A percentile compares a stretch with the other conserved stretches of the same genome.
Evolutionary conservation across 2,329 filamentous ascomycete genomes (phyloP).

Genomic region (Tetracladium maxilliforme): DNA sequence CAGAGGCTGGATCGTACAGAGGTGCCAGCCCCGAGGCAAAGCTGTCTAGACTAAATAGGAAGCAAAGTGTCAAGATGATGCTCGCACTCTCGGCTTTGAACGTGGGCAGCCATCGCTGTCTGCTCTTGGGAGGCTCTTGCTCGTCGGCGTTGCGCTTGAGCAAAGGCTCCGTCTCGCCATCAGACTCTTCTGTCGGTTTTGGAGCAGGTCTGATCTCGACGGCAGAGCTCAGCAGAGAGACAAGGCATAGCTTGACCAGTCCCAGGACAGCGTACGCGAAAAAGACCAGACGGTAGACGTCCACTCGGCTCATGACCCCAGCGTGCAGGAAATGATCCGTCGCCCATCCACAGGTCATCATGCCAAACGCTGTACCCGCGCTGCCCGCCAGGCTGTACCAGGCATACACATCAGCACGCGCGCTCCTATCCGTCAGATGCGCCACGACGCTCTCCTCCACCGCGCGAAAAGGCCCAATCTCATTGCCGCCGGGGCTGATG

Average conservation of each 20-base stretch:
- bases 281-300: constrained; percentile 41
- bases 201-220: too few relatives aligned
- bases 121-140: too few relatives aligned
- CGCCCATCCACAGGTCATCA: constrained; percentile 44
- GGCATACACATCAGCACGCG: constrained; percentile 40
- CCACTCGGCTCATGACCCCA: constrained; percentile 29
- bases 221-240: too few relatives aligned
- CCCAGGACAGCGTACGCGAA: constrained; percentile 40
- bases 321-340: constrained; percentile 32
- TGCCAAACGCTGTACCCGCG: constrained; percentile 44
- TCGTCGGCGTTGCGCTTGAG: too few relatives aligned
- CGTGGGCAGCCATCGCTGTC: too few relatives aligned
- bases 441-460: constrained; percentile 46
- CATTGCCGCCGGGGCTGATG: constrained; percentile 49
- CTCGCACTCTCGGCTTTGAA: too few relatives aligned
- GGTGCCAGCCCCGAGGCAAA: constrained; percentile 58
- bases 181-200: too few relatives aligned
- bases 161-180: too few relatives aligned
- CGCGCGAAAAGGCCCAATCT: constrained; percentile 48
- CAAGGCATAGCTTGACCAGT: constrained; percentile 41
- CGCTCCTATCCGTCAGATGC: constrained; percentile 30
- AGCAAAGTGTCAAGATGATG: too few relatives aligned
- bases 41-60: constrained; percentile 53
- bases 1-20: constrained; percentile 31
- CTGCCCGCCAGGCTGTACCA: constrained; percentile 46